These are phyloP conservation scores for Tetrastigma voinierianum DNA, from an alignment of 164 flowering plant species.

Conservation along the genomic window DNA sequence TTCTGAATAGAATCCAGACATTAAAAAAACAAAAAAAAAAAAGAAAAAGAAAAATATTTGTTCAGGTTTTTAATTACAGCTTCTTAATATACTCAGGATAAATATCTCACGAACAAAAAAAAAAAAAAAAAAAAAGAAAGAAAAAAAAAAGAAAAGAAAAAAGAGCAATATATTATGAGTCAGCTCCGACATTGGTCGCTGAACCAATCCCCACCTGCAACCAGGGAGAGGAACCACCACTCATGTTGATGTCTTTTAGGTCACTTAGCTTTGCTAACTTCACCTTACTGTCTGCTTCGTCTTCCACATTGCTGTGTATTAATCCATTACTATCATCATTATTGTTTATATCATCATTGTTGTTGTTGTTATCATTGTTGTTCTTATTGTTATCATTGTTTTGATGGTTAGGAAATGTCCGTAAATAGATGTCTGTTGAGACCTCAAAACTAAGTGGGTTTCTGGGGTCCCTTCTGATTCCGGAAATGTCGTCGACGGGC, in stretches of 20 bases:
- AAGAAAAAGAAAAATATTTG: neutral
- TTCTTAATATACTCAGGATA: neutral
- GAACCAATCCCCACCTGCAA: slow-evolving; percentile 92
- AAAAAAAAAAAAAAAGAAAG: neutral
- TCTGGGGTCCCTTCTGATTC: slow-evolving; percentile 18
- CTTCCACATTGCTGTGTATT: slow-evolving; percentile 30
- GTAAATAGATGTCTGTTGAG: slow-evolving; percentile 45
- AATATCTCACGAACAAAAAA: neutral
- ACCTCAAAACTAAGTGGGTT: slow-evolving; percentile 40
- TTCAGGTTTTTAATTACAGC: neutral
- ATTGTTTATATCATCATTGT: slow-evolving; percentile 6
- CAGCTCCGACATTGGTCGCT: slow-evolving; percentile 38
- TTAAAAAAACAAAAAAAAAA: neutral
- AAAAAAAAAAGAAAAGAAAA: neutral
- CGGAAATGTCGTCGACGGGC: slow-evolving; percentile 23
- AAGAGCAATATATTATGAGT: slow-evolving; percentile 18
- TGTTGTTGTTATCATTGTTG: slow-evolving; percentile 1
- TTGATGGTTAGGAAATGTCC: slow-evolving; percentile 22
- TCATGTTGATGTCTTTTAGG: slow-evolving; percentile 55
- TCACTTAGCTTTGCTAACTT: slow-evolving; percentile 83
- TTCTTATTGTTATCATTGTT: neutral
- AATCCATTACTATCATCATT: neutral
- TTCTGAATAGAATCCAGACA: no score
- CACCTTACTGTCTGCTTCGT: slow-evolving; percentile 70
- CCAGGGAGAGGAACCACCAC: slow-evolving; percentile 67